Evolutionary conservation across 352 stramenopile genomes (phyloP), one percentile per base, ranked within the genome.

Genomic region (Saprolegnia diclina): DNA sequence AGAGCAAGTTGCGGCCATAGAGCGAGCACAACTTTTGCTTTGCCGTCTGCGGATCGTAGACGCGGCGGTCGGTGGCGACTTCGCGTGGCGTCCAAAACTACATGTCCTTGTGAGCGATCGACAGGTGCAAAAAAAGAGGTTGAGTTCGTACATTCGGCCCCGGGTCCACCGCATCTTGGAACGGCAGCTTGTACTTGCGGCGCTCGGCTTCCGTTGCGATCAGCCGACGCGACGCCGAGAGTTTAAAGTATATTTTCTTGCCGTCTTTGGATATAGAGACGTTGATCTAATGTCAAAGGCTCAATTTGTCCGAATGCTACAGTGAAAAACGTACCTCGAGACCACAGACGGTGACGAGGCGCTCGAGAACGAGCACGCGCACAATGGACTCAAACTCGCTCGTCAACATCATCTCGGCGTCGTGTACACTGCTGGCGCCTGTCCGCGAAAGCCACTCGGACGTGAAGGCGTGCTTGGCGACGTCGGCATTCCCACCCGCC

Each of bases 361-460:
- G 80, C 13, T 75, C 74, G n/a, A 91, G 61, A 22, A 88, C 66
- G 0, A 91, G 71, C 19, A 76, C 74, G 0, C 83, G 83, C 9
- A 85, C 75, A 50, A 91, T 87, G 22, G 83, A 77, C 24, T 85
- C 73, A 46, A 89, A 89, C 67, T 89, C 79, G 46, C 74, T 74
- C 56, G 76, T 48, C 32, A 79, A 71, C 22, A 82, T 63, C 37
- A 74, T n/a, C 1, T 52, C 66, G 13, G 48, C 16, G 21, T 66
- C 57, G 42, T 55, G 57, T 3, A 66, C 57, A 9, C 19, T 38
- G 18, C 37, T 42, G 37, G 57, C 50, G 29, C 62, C 62, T 19
- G 62, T 68, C 5, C 53, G 9, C 40, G 53, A 48, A 26, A 57
- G 50, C 62, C 62, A 68, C 21, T 68, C 62, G 62, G 42, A 32